Evolutionary conservation across 2,329 filamentous ascomycete genomes (phyloP).

Genomic region (Emergomyces pasteurianus): DNA sequence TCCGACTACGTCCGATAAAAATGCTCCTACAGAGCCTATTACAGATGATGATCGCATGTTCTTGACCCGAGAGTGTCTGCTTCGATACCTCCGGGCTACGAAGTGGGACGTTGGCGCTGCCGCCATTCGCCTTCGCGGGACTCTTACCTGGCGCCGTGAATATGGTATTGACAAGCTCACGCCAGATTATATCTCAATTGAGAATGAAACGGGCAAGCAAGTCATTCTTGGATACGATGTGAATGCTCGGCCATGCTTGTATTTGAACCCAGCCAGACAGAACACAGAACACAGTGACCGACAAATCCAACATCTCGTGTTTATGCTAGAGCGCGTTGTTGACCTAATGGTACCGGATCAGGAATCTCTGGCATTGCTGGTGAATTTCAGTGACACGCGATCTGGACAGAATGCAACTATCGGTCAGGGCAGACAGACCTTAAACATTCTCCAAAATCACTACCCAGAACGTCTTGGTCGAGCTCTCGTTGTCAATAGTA

Average conservation of each 20-base stretch:
- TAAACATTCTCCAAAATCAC: slow-evolving; percentile 86
- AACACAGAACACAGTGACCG: slow-evolving; percentile 79
- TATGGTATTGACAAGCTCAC: slow-evolving; percentile 68
- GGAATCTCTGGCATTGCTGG: slow-evolving; percentile 74
- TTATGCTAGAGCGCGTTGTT: slow-evolving; percentile 83
- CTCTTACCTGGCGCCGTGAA: slow-evolving; percentile 78
- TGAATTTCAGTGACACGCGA: slow-evolving; percentile 80
- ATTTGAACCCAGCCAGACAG: slow-evolving; percentile 78
- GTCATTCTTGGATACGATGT: slow-evolving; percentile 80
- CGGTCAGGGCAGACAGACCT: slow-evolving; percentile 65
- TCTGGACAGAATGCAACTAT: slow-evolving; percentile 65
- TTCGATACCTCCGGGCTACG: slow-evolving; percentile 84
- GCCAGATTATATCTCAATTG: slow-evolving; percentile 75
- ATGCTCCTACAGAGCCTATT: slow-evolving; percentile 49
- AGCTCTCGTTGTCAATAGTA: slow-evolving; percentile 80
- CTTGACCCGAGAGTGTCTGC: slow-evolving; percentile 81
- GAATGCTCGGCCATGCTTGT: slow-evolving; percentile 73
- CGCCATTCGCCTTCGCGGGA: slow-evolving; percentile 65
- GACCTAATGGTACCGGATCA: slow-evolving; percentile 79
- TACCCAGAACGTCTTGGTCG: slow-evolving; percentile 87
- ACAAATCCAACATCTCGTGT: slow-evolving; percentile 88
- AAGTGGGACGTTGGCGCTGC: slow-evolving; percentile 76
- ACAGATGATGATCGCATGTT: slow-evolving; percentile 75
- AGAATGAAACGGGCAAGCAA: slow-evolving; percentile 97
- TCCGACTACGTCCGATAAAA: slow-evolving; percentile 50